Base-by-base conservation (phyloP, 495 filamentous ascomycete genomes). In the Hypoxylon lienhwacheense region DNA sequence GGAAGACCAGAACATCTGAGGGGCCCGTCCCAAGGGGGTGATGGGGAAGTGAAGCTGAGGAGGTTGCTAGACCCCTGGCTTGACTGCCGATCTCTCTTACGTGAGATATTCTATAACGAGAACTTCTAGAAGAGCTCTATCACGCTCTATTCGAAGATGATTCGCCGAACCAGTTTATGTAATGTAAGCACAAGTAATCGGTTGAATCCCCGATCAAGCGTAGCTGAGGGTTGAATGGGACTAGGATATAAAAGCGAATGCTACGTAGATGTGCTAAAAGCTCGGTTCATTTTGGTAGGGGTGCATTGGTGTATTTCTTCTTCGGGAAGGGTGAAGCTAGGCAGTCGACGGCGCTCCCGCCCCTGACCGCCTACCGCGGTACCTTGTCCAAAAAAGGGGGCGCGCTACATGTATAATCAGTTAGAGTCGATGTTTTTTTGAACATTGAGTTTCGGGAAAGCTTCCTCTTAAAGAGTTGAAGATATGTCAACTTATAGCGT, bases 111-210 rank as follows among this genome's bases (percentile, higher is more conserved):
- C 44, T 55, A 43, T 55, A 55, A n/a, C n/a, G n/a, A n/a, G 22
- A 37, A 21, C 19, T 61, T 61, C 57, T 47, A 43, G 57, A 61
- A 61, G 42, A 17, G 5, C 47, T 55, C 42, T 20, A 16, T 35
- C 5, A 32, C 12, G 5, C 47, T 55, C 42, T 20, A 16, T 35
- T 4, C 25, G 34, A 37, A 29, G 26, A 37, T 52, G 51, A 61
- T 61, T 61, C 8, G 57, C 12, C 24, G 19, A 24, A 21, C 21
- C 19, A 2, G 19, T 33, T 6, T 20, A 41, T 41, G n/a, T 22
- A 19, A 16, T 48, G 46, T 61, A 51, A 61, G 57, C 57, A 47
- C 19, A 50, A 51, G 41, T 17, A 12, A 14, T 15, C 17, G 14
- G n/a, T n/a, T 55, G 29, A 10, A 31, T 21, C 53, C 55, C 36